Evolutionary conservation across 192 early-diverging fungal genomes (phyloP).

Genomic region (Dispira simplex): DNA sequence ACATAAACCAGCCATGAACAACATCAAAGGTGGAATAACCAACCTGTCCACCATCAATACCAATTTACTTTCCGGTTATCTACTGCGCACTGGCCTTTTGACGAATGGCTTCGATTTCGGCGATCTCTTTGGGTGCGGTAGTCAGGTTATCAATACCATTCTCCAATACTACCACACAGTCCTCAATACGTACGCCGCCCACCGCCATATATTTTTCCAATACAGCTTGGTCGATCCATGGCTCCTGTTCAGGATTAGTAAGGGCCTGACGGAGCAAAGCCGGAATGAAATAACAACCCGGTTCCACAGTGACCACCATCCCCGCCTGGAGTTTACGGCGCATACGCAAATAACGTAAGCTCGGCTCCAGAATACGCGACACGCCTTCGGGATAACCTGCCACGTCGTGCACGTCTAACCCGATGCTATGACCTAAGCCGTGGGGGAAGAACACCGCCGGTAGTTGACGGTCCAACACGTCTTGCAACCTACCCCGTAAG

Average conservation of each 20-base stretch:
- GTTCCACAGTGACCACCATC: constrained; percentile 88
- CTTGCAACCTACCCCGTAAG: constrained; percentile 41
- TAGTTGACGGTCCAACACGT: constrained; percentile 48
- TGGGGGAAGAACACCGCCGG: constrained; percentile 81
- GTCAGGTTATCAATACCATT: constrained; percentile 71
- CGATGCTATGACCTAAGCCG: constrained; percentile 76
- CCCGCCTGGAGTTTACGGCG: constrained; percentile 53
- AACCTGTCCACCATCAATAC: too few species aligned
- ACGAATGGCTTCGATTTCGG: constrained; percentile 47
- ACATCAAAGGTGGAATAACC: too few species aligned
- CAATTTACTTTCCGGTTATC: too few species aligned
- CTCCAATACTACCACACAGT: constrained; percentile 70
- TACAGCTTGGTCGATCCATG: constrained; percentile 48
- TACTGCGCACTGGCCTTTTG: too few species aligned
- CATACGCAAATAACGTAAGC: constrained; percentile 59
- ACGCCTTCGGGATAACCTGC: constrained; percentile 56
- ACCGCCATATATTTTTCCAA: constrained; percentile 53
- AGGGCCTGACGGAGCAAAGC: constrained; percentile 51
- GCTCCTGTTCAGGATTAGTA: constrained; percentile 30
- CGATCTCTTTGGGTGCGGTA: constrained; percentile 57
- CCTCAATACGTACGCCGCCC: constrained; percentile 91
- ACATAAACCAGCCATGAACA: background rate
- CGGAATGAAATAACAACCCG: constrained; percentile 89
- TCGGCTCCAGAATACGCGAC: constrained; percentile 48
- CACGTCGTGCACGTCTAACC: constrained; percentile 84